Percentiles rank a stretch among this genome's conserved stretches.
Evolutionary conservation across 352 stramenopile species (phyloP).

Genomic region (Pythium insidiosum): DNA sequence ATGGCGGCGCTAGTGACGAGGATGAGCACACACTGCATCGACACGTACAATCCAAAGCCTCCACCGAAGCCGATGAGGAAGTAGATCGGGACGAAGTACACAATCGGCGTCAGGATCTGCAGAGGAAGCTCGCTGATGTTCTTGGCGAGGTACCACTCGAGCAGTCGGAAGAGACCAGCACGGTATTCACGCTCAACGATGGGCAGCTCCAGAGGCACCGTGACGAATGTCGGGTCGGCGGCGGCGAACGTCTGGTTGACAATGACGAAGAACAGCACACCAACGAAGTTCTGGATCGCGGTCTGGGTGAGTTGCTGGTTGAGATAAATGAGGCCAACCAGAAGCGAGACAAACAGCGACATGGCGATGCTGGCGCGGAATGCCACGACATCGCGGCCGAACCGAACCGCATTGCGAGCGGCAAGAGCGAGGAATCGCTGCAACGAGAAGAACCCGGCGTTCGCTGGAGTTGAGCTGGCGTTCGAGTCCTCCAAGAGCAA

Average conservation of each 20-base stretch:
- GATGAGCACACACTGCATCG: conserved; percentile 26
- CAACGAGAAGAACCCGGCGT: conserved; percentile 8
- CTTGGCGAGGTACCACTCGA: conserved; percentile 34
- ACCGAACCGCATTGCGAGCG: conserved; percentile 13
- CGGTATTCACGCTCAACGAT: conserved; percentile 35
- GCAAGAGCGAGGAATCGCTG: conserved; percentile 15
- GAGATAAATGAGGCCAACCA: conserved; percentile 41
- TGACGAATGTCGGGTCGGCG: conserved; percentile 13
- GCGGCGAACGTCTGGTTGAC: conserved; percentile 31
- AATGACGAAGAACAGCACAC: conserved; percentile 33
- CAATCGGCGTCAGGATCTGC: conserved; percentile 30
- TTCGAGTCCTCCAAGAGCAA: no score
- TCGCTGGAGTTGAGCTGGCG: no score
- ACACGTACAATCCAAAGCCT: conserved; percentile 24
- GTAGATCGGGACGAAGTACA: conserved; percentile 28
- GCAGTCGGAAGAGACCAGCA: conserved; percentile 25
- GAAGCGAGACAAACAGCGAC: conserved; percentile 24
- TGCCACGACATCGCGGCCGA: conserved; percentile 20
- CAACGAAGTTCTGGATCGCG: conserved; percentile 31
- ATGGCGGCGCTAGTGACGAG: conserved; percentile 21
- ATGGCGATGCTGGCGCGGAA: conserved; percentile 17
- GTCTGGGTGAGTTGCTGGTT: conserved; percentile 28
- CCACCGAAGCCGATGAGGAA: conserved; percentile 35
- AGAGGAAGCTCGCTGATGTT: conserved; percentile 40
- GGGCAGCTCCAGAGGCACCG: no score